phyloP scores from a whole-genome alignment of 805 yeast species.

The Pichia thaimueangensis region DNA sequence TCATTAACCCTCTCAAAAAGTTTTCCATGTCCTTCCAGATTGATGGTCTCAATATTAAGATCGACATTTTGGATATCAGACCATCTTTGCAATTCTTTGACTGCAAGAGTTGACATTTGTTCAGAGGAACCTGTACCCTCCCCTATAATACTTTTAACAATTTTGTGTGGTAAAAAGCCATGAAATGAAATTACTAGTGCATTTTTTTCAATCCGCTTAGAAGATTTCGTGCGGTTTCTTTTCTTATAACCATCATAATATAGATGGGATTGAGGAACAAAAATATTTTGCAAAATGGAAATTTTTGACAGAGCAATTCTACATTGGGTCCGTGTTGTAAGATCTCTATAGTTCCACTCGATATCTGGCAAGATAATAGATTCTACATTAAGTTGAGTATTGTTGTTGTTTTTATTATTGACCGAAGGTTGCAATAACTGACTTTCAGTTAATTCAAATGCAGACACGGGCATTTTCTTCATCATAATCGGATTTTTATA shows the following conservation, averaged over 20 bases:
- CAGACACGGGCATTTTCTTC: constrained; percentile 24
- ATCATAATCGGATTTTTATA: constrained; percentile 23
- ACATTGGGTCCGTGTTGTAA: constrained; percentile 22
- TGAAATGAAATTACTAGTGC: constrained; percentile 89
- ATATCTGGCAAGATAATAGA: constrained; percentile 25
- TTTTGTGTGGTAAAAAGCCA: constrained; percentile 86
- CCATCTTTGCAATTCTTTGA: constrained; percentile 62
- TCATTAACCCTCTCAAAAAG: constrained; percentile 75
- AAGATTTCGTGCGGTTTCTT: constrained; percentile 4
- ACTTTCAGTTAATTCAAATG: constrained; percentile 25
- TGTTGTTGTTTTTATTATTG: constrained; percentile 1
- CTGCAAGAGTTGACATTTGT: constrained; percentile 77
- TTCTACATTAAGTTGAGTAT: constrained; percentile 5
- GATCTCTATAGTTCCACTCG: constrained; percentile 21
- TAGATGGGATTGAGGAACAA: constrained; percentile 28
- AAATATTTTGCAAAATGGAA: constrained; percentile 11
- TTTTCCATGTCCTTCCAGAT: constrained; percentile 88
- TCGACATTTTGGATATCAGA: constrained; percentile 35
- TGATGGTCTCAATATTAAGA: constrained; percentile 68
- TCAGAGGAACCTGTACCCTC: constrained; percentile 90
- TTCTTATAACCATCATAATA: constrained; percentile 18
- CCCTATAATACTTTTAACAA: constrained; percentile 78
- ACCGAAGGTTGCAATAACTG: neutral
- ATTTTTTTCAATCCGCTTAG: constrained; percentile 27
- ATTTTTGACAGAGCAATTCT: constrained; percentile 22